Percentiles rank a stretch among this genome's conserved stretches.
Conservation (phyloP, 208 protist genomes). For the Trichomonas gallinae region DNA sequence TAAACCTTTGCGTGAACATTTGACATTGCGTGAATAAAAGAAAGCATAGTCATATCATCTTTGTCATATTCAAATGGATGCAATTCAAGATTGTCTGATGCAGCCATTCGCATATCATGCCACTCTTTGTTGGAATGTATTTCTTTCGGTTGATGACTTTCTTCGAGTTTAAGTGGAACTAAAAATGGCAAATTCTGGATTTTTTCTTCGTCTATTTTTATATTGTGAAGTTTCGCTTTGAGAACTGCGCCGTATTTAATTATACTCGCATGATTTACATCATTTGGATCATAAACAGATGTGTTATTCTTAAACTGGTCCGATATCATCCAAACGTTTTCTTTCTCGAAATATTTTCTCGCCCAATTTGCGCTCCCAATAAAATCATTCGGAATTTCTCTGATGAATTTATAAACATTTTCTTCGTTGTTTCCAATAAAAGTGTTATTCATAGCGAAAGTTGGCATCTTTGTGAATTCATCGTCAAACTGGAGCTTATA, state of each 20-base stretch:
- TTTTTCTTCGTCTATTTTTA: neutral
- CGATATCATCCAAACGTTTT: neutral
- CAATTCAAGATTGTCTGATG: neutral
- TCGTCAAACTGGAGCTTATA: neutral
- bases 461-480: neutral
- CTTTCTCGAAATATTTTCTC: neutral
- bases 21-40: neutral
- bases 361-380: neutral
- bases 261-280: neutral
- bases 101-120: neutral
- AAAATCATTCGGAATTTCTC: neutral
- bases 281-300: neutral
- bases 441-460: neutral
- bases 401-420: neutral
- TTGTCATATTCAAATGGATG: neutral
- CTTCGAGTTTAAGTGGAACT: neutral
- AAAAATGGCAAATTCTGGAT: neutral
- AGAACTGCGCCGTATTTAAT: neutral
- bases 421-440: neutral
- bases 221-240: neutral
- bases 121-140: neutral
- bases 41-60: neutral
- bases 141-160: neutral
- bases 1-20: neutral
- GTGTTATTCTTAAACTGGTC: neutral